These are phyloP conservation scores for Neofusicoccum kwambonambiense DNA, from an alignment of 2,329 filamentous ascomycete species.

Conservation along the genomic window DNA sequence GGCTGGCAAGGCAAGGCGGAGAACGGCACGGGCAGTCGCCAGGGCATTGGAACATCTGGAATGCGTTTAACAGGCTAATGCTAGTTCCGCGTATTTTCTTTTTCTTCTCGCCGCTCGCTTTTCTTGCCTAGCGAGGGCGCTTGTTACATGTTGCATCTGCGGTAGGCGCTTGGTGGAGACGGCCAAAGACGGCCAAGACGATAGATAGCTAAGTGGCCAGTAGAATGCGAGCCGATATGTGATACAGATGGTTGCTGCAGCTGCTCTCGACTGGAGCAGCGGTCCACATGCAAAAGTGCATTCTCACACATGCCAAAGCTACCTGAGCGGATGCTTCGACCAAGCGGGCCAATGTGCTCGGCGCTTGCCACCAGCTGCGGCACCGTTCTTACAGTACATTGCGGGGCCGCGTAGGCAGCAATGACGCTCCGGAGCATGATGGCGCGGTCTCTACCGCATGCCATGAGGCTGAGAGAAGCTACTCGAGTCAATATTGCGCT, in stretches of 20 bases:
- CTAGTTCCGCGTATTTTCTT: neutral
- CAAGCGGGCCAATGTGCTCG: too few species aligned
- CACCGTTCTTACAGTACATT: too few species aligned
- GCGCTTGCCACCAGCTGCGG: too few species aligned
- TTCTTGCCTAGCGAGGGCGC: neutral
- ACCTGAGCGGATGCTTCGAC: too few species aligned
- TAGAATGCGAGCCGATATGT: neutral
- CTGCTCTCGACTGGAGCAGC: too few species aligned
- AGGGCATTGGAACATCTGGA: neutral
- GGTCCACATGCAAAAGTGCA: too few species aligned
- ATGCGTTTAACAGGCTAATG: slow-evolving; percentile 1
- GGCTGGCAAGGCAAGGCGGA: neutral
- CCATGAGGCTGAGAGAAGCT: neutral
- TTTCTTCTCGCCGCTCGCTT: slow-evolving; percentile 1
- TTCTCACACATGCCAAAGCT: too few species aligned
- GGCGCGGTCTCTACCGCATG: too few species aligned
- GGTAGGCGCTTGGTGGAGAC: neutral
- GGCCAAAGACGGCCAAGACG: neutral
- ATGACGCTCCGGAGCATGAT: too few species aligned
- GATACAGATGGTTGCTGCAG: neutral
- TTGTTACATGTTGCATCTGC: neutral
- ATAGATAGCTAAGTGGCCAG: neutral
- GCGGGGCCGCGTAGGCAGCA: too few species aligned
- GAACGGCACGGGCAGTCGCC: slow-evolving; percentile 1
- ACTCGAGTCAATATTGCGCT: neutral